Percentiles rank a stretch among this genome's conserved stretches.
Conservation (phyloP, 78 protist genomes). For the Dictyostelium capitatum region DNA sequence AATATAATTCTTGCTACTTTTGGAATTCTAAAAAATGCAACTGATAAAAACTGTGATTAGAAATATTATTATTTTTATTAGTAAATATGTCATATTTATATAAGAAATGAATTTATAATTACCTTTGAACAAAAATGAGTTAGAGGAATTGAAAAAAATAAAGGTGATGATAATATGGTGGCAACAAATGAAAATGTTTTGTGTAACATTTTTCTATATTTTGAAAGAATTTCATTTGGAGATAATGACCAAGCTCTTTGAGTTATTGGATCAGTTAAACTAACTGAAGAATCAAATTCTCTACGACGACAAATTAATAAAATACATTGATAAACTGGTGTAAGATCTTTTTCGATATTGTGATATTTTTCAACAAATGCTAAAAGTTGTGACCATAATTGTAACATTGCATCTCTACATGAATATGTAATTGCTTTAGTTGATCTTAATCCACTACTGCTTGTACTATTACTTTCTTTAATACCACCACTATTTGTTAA, state of each 20-base stretch:
- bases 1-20: constrained; percentile 49
- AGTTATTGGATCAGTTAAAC: constrained; percentile 48
- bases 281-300: constrained; percentile 43
- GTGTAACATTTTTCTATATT: constrained; percentile 40
- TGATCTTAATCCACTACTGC: not conserved
- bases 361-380: constrained; percentile 25
- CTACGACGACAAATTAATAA: constrained; percentile 48
- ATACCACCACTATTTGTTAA: not conserved
- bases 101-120: too few species aligned
- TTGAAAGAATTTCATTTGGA: constrained; percentile 21
- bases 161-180: not conserved
- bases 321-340: constrained; percentile 12
- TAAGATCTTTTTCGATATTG: constrained; percentile 19
- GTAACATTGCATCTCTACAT: constrained; percentile 38
- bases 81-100: not conserved
- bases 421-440: constrained; percentile 8
- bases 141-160: constrained; percentile 28
- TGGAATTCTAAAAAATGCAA: constrained; percentile 64
- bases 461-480: not conserved
- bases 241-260: constrained; percentile 43
- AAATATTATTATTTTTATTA: too few species aligned
- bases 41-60: constrained; percentile 64
- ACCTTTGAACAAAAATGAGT: constrained; percentile 74
- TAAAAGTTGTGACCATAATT: constrained; percentile 25
- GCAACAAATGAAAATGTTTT: constrained; percentile 64